Evolutionary conservation across 148 eudicot genomes (phyloP).

Genomic region (Vaccinium corymbosum): DNA sequence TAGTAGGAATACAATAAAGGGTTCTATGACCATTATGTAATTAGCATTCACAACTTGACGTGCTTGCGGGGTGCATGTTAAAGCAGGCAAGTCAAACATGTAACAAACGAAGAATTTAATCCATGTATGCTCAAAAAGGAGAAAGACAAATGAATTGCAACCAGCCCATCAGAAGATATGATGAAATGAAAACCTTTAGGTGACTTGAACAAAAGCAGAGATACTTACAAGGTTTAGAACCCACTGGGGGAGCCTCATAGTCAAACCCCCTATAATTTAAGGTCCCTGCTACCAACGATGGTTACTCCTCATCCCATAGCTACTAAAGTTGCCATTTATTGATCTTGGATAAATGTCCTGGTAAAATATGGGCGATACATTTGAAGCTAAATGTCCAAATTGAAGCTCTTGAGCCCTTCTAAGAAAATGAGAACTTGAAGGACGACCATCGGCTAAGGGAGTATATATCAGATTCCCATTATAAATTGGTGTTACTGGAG

Average conservation of each 20-base stretch:
- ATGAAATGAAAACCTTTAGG: background rate
- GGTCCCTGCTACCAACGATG: slow-evolving; percentile 37
- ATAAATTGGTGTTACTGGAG: slow-evolving; percentile 50
- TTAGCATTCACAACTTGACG: background rate
- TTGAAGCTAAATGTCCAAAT: slow-evolving; percentile 33
- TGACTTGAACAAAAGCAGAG: background rate
- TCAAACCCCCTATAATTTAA: background rate
- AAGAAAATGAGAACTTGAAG: slow-evolving; percentile 35
- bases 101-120: background rate
- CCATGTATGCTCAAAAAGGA: background rate
- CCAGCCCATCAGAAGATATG: background rate
- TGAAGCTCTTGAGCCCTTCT: slow-evolving; percentile 28
- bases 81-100: background rate
- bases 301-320: slow-evolving; percentile 40
- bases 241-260: background rate
- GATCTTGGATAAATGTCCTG: slow-evolving; percentile 42
- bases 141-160: background rate
- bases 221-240: slow-evolving; percentile 14
- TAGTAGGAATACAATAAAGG: background rate
- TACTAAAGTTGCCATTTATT: slow-evolving; percentile 41
- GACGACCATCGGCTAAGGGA: slow-evolving; percentile 32
- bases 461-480: slow-evolving; percentile 29
- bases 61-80: background rate
- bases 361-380: slow-evolving; percentile 28
- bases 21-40: background rate